Evolutionary conservation across 495 filamentous ascomycete species (phyloP).

Genomic region (Neurospora discreta): DNA sequence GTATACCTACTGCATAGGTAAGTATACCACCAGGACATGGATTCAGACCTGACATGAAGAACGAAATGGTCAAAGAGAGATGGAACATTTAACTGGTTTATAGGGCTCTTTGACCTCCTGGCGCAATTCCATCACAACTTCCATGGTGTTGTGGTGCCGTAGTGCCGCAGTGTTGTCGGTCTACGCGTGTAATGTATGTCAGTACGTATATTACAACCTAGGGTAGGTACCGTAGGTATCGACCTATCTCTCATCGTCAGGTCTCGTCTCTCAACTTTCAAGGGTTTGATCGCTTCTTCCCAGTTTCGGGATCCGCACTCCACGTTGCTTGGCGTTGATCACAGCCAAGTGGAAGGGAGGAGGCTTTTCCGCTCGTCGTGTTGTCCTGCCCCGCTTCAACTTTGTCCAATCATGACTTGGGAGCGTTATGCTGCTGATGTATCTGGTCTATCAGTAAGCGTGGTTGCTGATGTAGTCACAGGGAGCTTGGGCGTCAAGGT

Average conservation of each 20-base stretch:
- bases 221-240: too few species aligned
- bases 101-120: background rate
- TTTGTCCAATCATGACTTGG: slow-evolving; percentile 1
- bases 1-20: background rate
- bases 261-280: background rate
- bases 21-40: background rate
- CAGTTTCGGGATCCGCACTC: slow-evolving; percentile 3
- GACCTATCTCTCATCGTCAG: too few species aligned
- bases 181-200: background rate
- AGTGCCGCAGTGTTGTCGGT: background rate
- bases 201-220: too few species aligned
- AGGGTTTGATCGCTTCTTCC: background rate
- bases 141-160: background rate
- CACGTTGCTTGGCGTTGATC: slow-evolving; percentile 10
- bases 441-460: background rate
- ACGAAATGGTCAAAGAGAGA: background rate
- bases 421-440: background rate
- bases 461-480: background rate
- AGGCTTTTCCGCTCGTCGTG: background rate
- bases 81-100: background rate
- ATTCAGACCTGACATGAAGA: background rate
- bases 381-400: background rate
- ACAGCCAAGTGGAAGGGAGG: background rate
- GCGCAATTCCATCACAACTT: background rate
- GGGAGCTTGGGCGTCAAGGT: background rate